These are phyloP conservation scores for Cyclotella sp. DNA, from an alignment of 108 stramenopile genomes.

Conservation along the genomic window DNA sequence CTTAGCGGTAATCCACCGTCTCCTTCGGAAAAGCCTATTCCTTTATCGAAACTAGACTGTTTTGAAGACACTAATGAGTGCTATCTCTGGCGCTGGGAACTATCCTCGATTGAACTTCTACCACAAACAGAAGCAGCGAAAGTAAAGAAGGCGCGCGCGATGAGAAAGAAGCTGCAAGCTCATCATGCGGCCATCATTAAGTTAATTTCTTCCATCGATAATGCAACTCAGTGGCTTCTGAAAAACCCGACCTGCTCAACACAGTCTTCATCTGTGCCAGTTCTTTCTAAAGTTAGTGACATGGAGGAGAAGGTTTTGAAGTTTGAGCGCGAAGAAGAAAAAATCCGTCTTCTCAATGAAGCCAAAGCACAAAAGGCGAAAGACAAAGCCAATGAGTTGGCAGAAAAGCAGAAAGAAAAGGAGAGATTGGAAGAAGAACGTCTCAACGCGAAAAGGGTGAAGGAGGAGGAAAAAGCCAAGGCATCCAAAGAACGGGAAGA, in stretches of 20 bases:
- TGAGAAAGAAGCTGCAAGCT: constrained; percentile 62
- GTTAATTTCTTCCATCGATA: constrained; percentile 56
- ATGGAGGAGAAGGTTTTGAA: constrained; percentile 85
- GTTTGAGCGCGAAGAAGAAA: constrained; percentile 82
- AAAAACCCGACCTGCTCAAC: constrained; percentile 22
- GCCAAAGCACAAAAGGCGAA: constrained; percentile 46
- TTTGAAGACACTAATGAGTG: constrained; percentile 48
- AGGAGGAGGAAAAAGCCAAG: constrained; percentile 53
- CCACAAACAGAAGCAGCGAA: constrained; percentile 42
- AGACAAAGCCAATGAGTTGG: constrained; percentile 37
- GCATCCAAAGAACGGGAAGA: constrained; percentile 54
- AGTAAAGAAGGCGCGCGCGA: constrained; percentile 66
- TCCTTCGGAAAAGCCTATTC: constrained; percentile 16
- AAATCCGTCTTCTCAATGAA: constrained; percentile 55
- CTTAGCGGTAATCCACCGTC: constrained; percentile 27
- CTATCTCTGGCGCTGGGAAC: constrained; percentile 84
- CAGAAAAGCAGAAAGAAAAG: constrained; percentile 49
- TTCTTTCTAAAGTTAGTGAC: constrained; percentile 61
- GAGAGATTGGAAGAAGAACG: constrained; percentile 30
- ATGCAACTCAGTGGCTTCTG: constrained; percentile 46
- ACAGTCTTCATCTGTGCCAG: constrained; percentile 20
- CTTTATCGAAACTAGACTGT: constrained; percentile 40
- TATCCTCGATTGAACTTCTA: constrained; percentile 68
- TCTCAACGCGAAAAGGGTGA: constrained; percentile 45
- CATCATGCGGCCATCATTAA: constrained; percentile 60